Evolutionary conservation across 2,329 filamentous ascomycete genomes (phyloP).

Genomic region (Calonectria montana): DNA sequence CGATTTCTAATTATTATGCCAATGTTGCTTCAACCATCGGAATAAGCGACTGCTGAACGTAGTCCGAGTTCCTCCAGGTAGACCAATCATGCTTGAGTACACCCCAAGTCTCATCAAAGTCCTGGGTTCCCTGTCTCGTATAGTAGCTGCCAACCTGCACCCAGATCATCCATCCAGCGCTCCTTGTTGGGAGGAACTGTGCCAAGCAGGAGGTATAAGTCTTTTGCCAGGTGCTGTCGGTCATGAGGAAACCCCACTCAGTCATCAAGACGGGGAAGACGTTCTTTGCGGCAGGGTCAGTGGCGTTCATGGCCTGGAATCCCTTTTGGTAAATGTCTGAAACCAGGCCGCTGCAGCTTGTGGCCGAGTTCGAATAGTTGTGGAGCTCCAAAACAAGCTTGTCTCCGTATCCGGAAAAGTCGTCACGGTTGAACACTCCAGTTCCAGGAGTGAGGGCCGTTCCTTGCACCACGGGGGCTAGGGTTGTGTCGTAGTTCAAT

Average conservation of each 20-base stretch:
- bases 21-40: slow-evolving; percentile 51
- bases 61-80: slow-evolving; percentile 58
- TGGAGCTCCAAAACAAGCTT: slow-evolving; percentile 72
- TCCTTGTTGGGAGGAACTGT: slow-evolving; percentile 58
- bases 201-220: slow-evolving; percentile 66
- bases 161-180: slow-evolving; percentile 69
- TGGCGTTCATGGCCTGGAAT: slow-evolving; percentile 61
- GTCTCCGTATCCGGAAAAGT: slow-evolving; percentile 62
- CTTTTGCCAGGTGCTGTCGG: slow-evolving; percentile 56
- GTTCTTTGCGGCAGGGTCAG: slow-evolving; percentile 50
- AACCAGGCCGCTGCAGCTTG: slow-evolving; percentile 59
- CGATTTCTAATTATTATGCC: not conserved
- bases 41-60: slow-evolving; percentile 50
- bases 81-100: slow-evolving; percentile 66
- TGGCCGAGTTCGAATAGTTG: slow-evolving; percentile 67
- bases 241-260: slow-evolving; percentile 66
- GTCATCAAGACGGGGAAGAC: slow-evolving; percentile 57
- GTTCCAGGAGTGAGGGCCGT: slow-evolving; percentile 60
- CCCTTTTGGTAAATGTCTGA: slow-evolving; percentile 61
- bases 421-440: slow-evolving; percentile 54
- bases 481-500: slow-evolving; percentile 66
- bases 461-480: slow-evolving; percentile 63
- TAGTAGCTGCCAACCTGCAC: slow-evolving; percentile 71
- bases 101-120: slow-evolving; percentile 69
- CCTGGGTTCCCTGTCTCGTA: slow-evolving; percentile 61